A percentile compares a stretch with the other conserved stretches of the same genome.
Evolutionary conservation across 1,284 basidiomycete species (phyloP).

Genomic region (Clitocybe nebularis): DNA sequence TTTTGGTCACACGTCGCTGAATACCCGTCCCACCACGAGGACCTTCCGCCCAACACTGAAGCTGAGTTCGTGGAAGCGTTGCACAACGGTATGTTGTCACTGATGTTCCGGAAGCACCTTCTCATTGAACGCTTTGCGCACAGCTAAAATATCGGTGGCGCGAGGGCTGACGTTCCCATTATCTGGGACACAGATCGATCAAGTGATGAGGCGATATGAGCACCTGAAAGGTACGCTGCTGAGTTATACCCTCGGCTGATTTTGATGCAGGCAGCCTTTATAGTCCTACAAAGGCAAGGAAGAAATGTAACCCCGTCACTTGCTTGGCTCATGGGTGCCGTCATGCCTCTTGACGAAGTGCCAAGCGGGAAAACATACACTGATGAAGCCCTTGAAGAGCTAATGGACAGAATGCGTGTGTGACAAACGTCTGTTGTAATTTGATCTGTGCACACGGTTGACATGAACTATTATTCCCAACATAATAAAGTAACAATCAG

Average conservation of each 20-base stretch:
- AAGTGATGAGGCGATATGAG: constrained; percentile 31
- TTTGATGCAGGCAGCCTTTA: constrained; percentile 5
- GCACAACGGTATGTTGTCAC: constrained; percentile 23
- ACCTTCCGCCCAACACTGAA: constrained; percentile 32
- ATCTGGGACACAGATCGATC: constrained; percentile 29
- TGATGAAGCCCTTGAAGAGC: constrained; percentile 25
- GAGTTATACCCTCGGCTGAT: constrained; percentile 1
- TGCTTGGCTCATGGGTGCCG: constrained; percentile 35
- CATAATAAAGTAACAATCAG: too few relatives aligned
- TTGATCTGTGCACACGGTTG: too few relatives aligned
- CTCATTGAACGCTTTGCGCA: neutral
- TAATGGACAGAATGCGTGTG: constrained; percentile 25
- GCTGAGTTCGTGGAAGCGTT: constrained; percentile 28
- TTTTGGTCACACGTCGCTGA: constrained; percentile 36
- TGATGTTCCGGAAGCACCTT: neutral
- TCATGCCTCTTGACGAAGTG: constrained; percentile 39
- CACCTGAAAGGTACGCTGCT: constrained; percentile 28
- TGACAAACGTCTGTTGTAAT: too few relatives aligned
- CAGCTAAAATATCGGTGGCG: constrained; percentile 24
- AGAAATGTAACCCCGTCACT: constrained; percentile 26
- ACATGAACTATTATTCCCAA: too few relatives aligned
- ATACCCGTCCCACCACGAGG: constrained; percentile 33
- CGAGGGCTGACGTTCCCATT: constrained; percentile 31
- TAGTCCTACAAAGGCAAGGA: constrained; percentile 24
- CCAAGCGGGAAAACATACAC: constrained; percentile 23